phyloP scores from a whole-genome alignment of 768 basidiomycete genomes.

The Boletus sp. region DNA sequence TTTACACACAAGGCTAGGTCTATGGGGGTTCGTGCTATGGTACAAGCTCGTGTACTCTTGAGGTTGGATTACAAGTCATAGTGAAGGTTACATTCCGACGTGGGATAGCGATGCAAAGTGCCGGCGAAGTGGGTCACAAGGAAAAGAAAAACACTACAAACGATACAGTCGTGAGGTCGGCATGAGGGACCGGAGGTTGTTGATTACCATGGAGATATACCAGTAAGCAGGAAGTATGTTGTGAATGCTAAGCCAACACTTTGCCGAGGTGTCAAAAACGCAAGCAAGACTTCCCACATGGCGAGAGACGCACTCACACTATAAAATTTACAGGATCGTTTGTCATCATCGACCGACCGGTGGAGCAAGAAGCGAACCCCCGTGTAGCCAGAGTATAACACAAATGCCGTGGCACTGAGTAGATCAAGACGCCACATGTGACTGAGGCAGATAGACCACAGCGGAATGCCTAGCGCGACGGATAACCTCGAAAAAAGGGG shows the following conservation, averaged over 20 bases:
- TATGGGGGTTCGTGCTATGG: neutral
- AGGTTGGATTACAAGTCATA: neutral
- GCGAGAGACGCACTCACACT: constrained; percentile 12
- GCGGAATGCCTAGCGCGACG: constrained; percentile 17
- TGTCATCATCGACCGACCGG: constrained; percentile 16
- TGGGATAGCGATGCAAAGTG: neutral
- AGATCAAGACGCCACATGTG: constrained; percentile 19
- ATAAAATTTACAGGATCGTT: constrained; percentile 23
- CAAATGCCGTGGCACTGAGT: constrained; percentile 12
- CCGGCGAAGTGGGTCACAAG: neutral
- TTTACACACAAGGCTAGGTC: neutral
- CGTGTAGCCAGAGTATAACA: constrained; percentile 14
- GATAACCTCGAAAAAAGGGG: constrained; percentile 26
- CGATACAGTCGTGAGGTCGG: too few species aligned
- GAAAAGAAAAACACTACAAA: neutral
- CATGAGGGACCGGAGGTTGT: neutral
- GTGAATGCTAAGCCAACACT: constrained; percentile 16
- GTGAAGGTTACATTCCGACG: neutral
- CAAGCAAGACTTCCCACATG: neutral
- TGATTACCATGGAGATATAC: neutral
- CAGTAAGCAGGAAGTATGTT: constrained; percentile 16
- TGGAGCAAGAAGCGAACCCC: constrained; percentile 20
- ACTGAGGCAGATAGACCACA: constrained; percentile 25
- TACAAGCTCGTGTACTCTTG: neutral
- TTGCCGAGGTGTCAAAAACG: neutral